A percentile compares a stretch with the other conserved stretches of the same genome.
Conservation (phyloP, 768 basidiomycete species). For the Dendrothele bispora region DNA sequence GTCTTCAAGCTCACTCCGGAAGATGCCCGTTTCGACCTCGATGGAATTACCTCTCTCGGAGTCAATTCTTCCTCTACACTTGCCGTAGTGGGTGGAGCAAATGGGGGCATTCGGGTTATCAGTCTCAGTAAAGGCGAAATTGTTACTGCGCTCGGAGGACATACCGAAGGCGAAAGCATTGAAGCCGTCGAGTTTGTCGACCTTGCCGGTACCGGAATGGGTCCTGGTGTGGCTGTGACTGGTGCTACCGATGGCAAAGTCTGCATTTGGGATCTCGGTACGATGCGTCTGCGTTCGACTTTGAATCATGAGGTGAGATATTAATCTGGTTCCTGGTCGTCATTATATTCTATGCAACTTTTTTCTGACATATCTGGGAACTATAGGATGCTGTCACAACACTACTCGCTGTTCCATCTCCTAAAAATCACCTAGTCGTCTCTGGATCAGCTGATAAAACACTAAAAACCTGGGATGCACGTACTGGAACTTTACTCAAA, state of each 20-base stretch:
- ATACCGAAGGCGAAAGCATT: conserved; percentile 84
- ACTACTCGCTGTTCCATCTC: conserved; percentile 70
- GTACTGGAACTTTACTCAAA: conserved; percentile 74
- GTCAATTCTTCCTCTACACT: conserved; percentile 85
- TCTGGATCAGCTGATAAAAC: conserved; percentile 87
- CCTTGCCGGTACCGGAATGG: conserved; percentile 55
- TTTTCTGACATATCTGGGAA: conserved; percentile 11
- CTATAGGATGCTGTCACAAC: conserved; percentile 84
- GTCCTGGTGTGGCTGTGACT: conserved; percentile 70
- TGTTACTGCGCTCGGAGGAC: conserved; percentile 75
- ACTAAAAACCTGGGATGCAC: conserved; percentile 90
- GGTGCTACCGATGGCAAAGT: conserved; percentile 94
- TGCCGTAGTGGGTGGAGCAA: conserved; percentile 87
- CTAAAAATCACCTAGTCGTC: conserved; percentile 75
- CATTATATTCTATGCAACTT: too few relatives aligned
- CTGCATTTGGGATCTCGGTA: conserved; percentile 92
- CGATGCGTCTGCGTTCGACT: conserved; percentile 80
- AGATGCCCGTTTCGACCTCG: conserved; percentile 76
- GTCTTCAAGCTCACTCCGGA: conserved; percentile 75
- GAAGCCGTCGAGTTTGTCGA: conserved; percentile 87
- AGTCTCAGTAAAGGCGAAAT: conserved; percentile 87
- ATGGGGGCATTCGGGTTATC: conserved; percentile 84
- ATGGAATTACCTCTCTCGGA: conserved; percentile 84
- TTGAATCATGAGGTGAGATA: conserved; percentile 74
- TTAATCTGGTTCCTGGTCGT: conserved; percentile 2